Evolutionary conservation across 129 eudicot species (phyloP).

Genomic region (Apium graveolens): DNA sequence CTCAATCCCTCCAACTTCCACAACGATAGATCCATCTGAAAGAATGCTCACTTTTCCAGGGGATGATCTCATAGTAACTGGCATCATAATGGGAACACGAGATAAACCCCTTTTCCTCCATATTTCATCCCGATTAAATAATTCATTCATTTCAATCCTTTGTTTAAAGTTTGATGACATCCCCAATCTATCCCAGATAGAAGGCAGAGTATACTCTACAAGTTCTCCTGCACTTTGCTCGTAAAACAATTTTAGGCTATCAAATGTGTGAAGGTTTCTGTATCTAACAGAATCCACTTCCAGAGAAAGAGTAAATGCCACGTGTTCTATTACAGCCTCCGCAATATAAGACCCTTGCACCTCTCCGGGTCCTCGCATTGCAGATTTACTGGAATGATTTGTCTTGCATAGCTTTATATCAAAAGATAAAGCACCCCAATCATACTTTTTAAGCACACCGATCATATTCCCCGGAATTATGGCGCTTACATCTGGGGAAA

Average conservation of each 20-base stretch:
- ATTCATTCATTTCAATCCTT: constrained; percentile 34
- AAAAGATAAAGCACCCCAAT: constrained; percentile 87
- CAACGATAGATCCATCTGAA: constrained; percentile 63
- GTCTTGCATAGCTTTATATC: constrained; percentile 80
- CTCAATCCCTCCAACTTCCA: constrained; percentile 91
- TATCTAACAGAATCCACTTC: constrained; percentile 65
- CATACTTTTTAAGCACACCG: constrained; percentile 59
- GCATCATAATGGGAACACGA: constrained; percentile 60
- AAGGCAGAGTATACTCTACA: constrained; percentile 67
- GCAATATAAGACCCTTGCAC: constrained; percentile 83
- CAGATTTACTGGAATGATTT: constrained; percentile 67
- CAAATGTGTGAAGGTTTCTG: constrained; percentile 58
- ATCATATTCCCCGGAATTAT: constrained; percentile 42
- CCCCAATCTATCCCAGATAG: constrained; percentile 65
- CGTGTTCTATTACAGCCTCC: constrained; percentile 74
- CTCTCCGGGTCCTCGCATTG: constrained; percentile 97
- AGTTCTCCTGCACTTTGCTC: constrained; percentile 43
- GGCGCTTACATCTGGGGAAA: constrained; percentile 58
- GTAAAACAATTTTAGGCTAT: constrained; percentile 52
- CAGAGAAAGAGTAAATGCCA: constrained; percentile 49
- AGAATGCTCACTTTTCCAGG: constrained; percentile 92
- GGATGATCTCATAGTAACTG: constrained; percentile 37
- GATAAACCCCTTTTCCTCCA: constrained; percentile 86
- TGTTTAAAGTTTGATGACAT: constrained; percentile 37
- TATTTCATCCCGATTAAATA: constrained; percentile 38